A percentile compares a stretch with the other conserved stretches of the same genome.
phyloP scores from a whole-genome alignment of 306 rosid genomes.

The Carpinus viminea region DNA sequence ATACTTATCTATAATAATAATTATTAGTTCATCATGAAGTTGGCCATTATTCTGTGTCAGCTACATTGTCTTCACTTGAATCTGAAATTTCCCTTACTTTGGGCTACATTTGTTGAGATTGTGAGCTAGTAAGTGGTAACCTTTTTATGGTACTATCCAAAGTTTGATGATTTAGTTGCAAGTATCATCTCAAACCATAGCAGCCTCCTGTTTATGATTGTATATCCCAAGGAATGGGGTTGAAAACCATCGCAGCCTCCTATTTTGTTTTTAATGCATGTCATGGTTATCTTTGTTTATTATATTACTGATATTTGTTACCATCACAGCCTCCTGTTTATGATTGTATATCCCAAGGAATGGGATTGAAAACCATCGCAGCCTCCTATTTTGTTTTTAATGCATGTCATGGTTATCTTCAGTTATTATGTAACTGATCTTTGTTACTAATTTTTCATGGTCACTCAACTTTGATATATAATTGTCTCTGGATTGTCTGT shows the following conservation, averaged over 20 bases:
- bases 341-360: background rate
- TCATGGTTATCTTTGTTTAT: background rate
- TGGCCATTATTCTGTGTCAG: background rate
- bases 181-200: background rate
- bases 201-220: background rate
- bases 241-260: background rate
- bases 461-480: background rate
- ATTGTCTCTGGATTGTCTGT: background rate
- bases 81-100: background rate
- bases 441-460: background rate
- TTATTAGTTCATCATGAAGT: conserved; percentile 10
- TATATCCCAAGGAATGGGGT: background rate
- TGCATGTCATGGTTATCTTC: conserved; percentile 1
- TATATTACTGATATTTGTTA: background rate
- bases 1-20: conserved; percentile 17
- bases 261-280: background rate
- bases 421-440: background rate
- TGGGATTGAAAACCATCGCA: background rate
- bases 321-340: background rate
- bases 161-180: background rate
- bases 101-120: background rate
- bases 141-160: background rate
- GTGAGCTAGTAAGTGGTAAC: background rate
- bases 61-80: conserved; percentile 18
- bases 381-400: background rate